These are phyloP conservation scores for Penicillium sp. DNA, from an alignment of 2,329 filamentous ascomycete species.

Conservation along the genomic window DNA sequence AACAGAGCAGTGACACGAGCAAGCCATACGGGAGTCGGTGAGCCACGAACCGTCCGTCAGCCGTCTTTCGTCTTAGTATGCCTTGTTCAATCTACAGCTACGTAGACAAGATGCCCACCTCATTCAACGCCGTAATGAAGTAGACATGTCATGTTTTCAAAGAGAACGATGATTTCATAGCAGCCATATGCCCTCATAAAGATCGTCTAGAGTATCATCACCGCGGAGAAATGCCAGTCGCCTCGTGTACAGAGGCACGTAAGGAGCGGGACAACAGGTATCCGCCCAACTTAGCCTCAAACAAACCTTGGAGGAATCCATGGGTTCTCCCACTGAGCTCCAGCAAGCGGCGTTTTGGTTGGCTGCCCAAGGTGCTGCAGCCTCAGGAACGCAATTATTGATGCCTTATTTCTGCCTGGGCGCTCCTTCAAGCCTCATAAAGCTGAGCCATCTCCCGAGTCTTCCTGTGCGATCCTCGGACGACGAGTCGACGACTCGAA, in stretches of 20 bases:
- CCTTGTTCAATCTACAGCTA: neutral
- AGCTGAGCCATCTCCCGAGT: conserved; percentile 30
- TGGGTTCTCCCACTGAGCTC: conserved; percentile 19
- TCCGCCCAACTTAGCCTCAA: neutral
- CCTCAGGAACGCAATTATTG: conserved; percentile 31
- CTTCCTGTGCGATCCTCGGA: conserved; percentile 40
- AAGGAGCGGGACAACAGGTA: neutral
- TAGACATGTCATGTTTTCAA: neutral
- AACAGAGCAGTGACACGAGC: conserved; percentile 37
- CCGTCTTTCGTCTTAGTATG: neutral
- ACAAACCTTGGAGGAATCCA: conserved; percentile 13
- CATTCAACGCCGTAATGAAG: neutral
- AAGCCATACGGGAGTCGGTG: conserved; percentile 41
- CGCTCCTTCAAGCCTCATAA: conserved; percentile 24
- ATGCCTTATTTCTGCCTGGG: conserved; percentile 40
- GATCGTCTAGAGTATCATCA: neutral
- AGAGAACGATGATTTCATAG: neutral
- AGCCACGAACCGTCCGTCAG: neutral
- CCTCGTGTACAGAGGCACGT: neutral
- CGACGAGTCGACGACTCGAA: conserved; percentile 39
- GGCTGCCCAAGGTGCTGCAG: conserved; percentile 13
- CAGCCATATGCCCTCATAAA: neutral
- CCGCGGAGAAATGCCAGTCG: neutral
- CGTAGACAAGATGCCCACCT: neutral
- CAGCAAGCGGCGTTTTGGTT: conserved; percentile 17